These are phyloP conservation scores for Monascus purpureus DNA, from an alignment of 495 filamentous ascomycete species.

Conservation along the genomic window DNA sequence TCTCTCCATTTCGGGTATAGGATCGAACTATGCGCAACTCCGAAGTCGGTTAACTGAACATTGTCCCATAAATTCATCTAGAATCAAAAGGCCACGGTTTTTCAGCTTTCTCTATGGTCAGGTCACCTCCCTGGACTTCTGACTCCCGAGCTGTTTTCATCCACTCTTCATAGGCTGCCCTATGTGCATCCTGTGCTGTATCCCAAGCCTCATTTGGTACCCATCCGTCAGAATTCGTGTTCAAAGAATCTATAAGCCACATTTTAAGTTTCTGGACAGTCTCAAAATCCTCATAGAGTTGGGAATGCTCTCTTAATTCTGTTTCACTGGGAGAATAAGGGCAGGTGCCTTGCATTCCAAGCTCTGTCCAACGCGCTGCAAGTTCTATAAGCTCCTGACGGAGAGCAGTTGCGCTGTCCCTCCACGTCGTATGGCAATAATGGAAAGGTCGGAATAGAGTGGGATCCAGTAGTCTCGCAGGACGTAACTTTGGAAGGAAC, in stretches of 20 bases:
- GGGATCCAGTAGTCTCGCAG: conserved; percentile 20
- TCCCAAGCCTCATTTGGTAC: conserved; percentile 21
- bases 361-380: conserved; percentile 17
- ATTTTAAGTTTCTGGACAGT: conserved; percentile 18
- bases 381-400: conserved; percentile 26
- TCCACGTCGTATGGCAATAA: conserved; percentile 27
- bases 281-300: conserved; percentile 23
- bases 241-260: conserved; percentile 11
- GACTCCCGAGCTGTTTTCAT: conserved; percentile 19
- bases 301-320: conserved; percentile 16
- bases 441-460: conserved; percentile 25
- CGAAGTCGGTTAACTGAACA: too few species aligned
- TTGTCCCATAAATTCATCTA: conserved; percentile 3
- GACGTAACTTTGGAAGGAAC: conserved; percentile 19
- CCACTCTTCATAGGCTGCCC: conserved; percentile 15
- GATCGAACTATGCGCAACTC: too few species aligned
- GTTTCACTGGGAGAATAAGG: conserved; percentile 16
- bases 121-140: conserved; percentile 9
- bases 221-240: conserved; percentile 16
- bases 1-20: too few species aligned
- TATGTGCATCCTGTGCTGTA: conserved; percentile 16
- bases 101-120: conserved; percentile 19
- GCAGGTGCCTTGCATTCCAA: conserved; percentile 21
- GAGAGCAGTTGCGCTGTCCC: conserved; percentile 20
- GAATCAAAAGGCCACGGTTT: conserved; percentile 23